Evolutionary conservation across 148 eudicot species (phyloP).

Genomic region (Heliamphora exappendiculata): DNA sequence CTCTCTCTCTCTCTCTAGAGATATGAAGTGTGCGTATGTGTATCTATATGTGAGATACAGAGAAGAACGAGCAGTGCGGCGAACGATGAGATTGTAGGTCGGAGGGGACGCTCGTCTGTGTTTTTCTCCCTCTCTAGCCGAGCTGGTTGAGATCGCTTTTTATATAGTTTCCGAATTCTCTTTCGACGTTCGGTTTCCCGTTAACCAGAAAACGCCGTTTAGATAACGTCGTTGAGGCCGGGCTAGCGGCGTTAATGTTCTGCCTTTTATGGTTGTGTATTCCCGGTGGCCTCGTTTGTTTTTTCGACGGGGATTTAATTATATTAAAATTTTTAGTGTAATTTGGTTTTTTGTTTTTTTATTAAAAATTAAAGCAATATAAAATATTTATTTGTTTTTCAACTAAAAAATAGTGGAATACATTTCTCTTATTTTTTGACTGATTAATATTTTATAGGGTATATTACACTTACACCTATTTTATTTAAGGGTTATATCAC

Average conservation of each 20-base stretch:
- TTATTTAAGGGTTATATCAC: no score
- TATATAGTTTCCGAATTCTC: constrained; percentile 1
- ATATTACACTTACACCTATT: no score
- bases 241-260: constrained; percentile 24
- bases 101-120: constrained; percentile 7
- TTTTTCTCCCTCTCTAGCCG: constrained; percentile 1
- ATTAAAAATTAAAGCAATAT: no score
- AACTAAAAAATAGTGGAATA: no score
- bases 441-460: no score
- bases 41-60: not conserved
- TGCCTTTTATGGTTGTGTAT: not conserved
- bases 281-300: no score
- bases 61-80: constrained; percentile 2
- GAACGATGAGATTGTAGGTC: constrained; percentile 7
- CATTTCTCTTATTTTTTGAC: no score
- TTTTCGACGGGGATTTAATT: no score
- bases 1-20: constrained; percentile 14
- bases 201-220: constrained; percentile 23
- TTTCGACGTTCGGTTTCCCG: constrained; percentile 10
- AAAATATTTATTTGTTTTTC: no score
- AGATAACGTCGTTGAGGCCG: constrained; percentile 24
- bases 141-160: not conserved
- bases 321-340: no score
- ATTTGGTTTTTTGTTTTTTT: no score
- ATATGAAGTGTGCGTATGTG: constrained; percentile 5